A percentile compares a stretch with the other conserved stretches of the same genome.
These are phyloP conservation scores for Claviceps sp. DNA, from an alignment of 2,329 filamentous ascomycete species.

Conservation along the genomic window DNA sequence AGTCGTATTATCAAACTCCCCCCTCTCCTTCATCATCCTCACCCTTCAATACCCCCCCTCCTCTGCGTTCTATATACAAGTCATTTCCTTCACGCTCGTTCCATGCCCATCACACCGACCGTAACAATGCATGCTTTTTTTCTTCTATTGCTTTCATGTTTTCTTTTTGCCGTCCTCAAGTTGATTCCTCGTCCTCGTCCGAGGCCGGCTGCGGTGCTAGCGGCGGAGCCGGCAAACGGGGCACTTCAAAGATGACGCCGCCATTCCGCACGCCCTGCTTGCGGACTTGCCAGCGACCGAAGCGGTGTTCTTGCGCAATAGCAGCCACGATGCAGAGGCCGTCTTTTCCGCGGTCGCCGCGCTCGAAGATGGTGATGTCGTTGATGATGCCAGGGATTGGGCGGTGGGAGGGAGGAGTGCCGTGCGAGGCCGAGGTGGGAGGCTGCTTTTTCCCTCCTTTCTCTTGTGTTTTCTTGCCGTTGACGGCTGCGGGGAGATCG, in stretches of 20 bases:
- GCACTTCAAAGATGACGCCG: constrained; percentile 77
- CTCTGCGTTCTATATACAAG: too few relatives aligned
- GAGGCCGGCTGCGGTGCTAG: neutral
- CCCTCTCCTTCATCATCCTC: too few relatives aligned
- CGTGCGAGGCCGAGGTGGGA: neutral
- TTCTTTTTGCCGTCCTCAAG: neutral
- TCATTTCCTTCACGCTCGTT: too few relatives aligned
- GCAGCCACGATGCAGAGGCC: constrained; percentile 78
- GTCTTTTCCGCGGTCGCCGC: constrained; percentile 61
- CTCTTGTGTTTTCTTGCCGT: constrained; percentile 10
- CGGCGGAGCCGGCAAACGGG: constrained; percentile 24
- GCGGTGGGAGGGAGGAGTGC: constrained; percentile 5
- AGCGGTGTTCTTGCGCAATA: constrained; percentile 70
- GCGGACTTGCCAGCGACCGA: constrained; percentile 67
- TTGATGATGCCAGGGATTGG: constrained; percentile 68
- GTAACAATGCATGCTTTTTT: too few relatives aligned
- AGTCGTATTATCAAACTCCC: too few relatives aligned
- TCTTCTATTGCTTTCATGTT: neutral
- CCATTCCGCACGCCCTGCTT: constrained; percentile 57
- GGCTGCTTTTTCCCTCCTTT: constrained; percentile 9
- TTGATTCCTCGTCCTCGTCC: constrained; percentile 16
- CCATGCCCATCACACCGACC: too few relatives aligned
- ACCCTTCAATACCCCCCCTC: too few relatives aligned
- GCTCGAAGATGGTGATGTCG: constrained; percentile 75
- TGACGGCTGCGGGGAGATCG: constrained; percentile 14